Base-by-base conservation (phyloP, 108 stramenopile species). In the Cylindrotheca closterium region DNA sequence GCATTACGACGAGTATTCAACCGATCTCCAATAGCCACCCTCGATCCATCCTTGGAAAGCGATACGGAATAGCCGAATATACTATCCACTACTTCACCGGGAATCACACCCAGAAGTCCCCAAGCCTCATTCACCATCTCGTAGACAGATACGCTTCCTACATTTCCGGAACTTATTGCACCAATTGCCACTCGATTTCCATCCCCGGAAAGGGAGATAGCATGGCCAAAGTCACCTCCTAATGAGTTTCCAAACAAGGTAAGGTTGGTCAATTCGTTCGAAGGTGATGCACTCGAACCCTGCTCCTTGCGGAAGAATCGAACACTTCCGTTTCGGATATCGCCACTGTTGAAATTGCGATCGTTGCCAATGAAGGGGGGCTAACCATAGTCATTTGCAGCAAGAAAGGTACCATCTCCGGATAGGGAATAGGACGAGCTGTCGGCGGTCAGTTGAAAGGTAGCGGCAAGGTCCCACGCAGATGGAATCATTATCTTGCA, bases 61-160 rank as follows among this genome's bases (percentile, higher is more conserved):
- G 83, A 47, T 2, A 84, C 65, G 2, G 79, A 65, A 65, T 79
- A 70, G 30, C 79, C 80, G 47, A 73, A 71, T 1, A 56, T 34
- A 48, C 73, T 66, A 18, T 49, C 15, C 21, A 37, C 25, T 26
- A 29, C 46, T 2, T 65, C 37, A 32, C 80, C 76, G 24, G 45
- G 19, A 4, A 73, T 50, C 0, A 55, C 57, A 30, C 60, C 60
- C 1, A 58, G n/a, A 19, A 58, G 28, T 10, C 42, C 50, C 66
- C 66, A 75, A 12, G 4, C 22, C 30, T 61, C 67, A 19, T 33
- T 52, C 17, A 42, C 26, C 65, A 67, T 63, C 30, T 64, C 50
- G 30, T 65, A 72, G 30, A 72, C 55, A 21, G 71, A 55, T 17
- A 73, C 64, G 45, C 63, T 57, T 47, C 65, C 52, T 3, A 33